Evolutionary conservation across 306 rosid genomes (phyloP), one percentile per base, ranked within the genome.

Genomic region (Casuarina cunninghamiana): DNA sequence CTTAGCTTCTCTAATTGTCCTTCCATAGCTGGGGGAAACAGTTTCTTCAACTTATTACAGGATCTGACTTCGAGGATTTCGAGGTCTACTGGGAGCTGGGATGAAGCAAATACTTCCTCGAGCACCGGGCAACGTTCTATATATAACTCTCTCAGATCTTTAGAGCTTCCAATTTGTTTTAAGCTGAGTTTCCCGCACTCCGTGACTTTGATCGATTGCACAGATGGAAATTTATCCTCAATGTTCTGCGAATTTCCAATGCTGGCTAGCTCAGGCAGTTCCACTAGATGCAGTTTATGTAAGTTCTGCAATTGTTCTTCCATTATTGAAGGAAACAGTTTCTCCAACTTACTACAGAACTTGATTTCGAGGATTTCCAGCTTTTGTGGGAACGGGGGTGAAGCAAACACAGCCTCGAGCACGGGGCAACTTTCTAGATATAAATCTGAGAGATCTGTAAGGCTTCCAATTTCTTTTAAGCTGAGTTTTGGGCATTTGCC

Each of bases 341-440:
- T 68, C 71, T 79, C 1, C 83, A 85, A 46, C 50, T 26, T 32
- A 17, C 82, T 80, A 62, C 88, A 85, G 46, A 79, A 85, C 37
- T 79, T 83, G 3, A 82, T 78, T 15, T 85, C 63, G 35, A 85
- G 44, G 69, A 10, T 73, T 73, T 79, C 72, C 3, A 85, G 84
- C 21, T 42, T 82, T 41, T 46, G 54, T 13, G 78, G 81, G 1
- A 73, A 71, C 45, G 44, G 53, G 66, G 77, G 53, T 10, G 78
- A 60, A 37, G 35, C 16, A 51, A 82, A 85, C 17, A 79, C 71
- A 69, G n/a, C 5, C 44, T 26, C 10, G 19, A 82, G 44, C 79
- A 26, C 7, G 21, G 84, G 88, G 39, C 86, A 85, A 46, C 84
- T 69, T 65, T 82, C 82, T 38, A 82, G 63, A 79, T 73, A 79